These are phyloP conservation scores for Barnettozyma hawaiiensis DNA, from an alignment of 1,139 yeast genomes.

Conservation along the genomic window DNA sequence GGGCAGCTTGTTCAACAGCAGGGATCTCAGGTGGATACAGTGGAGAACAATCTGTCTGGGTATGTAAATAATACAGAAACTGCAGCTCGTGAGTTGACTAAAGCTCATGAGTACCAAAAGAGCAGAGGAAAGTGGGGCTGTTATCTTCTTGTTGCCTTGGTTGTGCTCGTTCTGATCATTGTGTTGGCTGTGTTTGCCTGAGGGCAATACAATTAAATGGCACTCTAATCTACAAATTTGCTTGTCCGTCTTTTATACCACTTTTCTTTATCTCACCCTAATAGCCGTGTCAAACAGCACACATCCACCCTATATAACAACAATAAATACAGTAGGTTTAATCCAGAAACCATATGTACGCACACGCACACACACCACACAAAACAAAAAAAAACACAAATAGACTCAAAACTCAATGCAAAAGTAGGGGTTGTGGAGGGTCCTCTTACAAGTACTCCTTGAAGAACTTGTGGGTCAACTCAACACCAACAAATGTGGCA, in stretches of 20 bases:
- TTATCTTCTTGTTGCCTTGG: constrained; percentile 46
- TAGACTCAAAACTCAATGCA: not conserved
- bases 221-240: too few relatives aligned
- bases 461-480: constrained; percentile 70
- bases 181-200: constrained; percentile 18
- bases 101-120: constrained; percentile 73
- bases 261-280: not conserved
- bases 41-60: constrained; percentile 70
- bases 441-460: constrained; percentile 31
- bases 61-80: constrained; percentile 62
- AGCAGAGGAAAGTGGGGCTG: constrained; percentile 71
- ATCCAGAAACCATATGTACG: not conserved
- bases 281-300: constrained; percentile 2
- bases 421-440: too few relatives aligned
- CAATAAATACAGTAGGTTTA: not conserved
- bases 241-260: not conserved
- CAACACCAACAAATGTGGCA: constrained; percentile 95
- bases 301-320: too few relatives aligned
- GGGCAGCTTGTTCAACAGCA: constrained; percentile 76
- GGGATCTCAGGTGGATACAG: constrained; percentile 76
- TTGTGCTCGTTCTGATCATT: constrained; percentile 40
- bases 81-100: constrained; percentile 62
- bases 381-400: not conserved
- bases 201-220: too few relatives aligned
- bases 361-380: too few relatives aligned